A percentile compares a stretch with the other conserved stretches of the same genome.
phyloP scores from a whole-genome alignment of 1,139 yeast species.

The Saccharomyces hybrid region DNA sequence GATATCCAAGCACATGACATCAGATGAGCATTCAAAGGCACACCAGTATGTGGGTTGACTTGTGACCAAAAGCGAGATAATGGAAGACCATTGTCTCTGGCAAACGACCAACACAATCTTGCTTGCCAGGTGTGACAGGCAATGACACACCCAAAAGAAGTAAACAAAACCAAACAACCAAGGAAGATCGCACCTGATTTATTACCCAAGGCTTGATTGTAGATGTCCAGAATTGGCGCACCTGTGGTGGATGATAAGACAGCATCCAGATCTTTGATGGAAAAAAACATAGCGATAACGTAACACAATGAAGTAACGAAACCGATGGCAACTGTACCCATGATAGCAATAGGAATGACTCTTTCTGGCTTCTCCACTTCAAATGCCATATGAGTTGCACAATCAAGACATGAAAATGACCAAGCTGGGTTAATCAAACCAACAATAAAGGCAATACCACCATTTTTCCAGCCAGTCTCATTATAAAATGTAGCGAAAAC shows the following conservation, averaged over 20 bases:
- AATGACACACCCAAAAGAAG: constrained; percentile 64
- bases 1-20: constrained; percentile 44
- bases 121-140: constrained; percentile 74
- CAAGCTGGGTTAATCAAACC: constrained; percentile 63
- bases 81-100: constrained; percentile 57
- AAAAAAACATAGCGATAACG: constrained; percentile 56
- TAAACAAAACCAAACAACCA: constrained; percentile 49
- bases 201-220: constrained; percentile 48
- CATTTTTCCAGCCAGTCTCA: constrained; percentile 56
- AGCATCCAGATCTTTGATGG: constrained; percentile 43
- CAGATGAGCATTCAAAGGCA: constrained; percentile 49
- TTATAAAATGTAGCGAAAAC: constrained; percentile 57
- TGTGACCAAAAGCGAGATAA: constrained; percentile 43
- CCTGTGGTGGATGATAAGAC: constrained; percentile 46
- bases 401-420: constrained; percentile 63
- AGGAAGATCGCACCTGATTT: constrained; percentile 54
- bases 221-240: constrained; percentile 57
- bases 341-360: constrained; percentile 54
- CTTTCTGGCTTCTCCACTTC: constrained; percentile 53
- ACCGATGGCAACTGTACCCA: constrained; percentile 62
- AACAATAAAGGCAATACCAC: constrained; percentile 56
- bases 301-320: constrained; percentile 54
- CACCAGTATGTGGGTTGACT: constrained; percentile 40
- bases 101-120: constrained; percentile 68
- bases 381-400: constrained; percentile 66